Percentiles rank a stretch among this genome's conserved stretches.
Evolutionary conservation across 352 stramenopile genomes (phyloP).

Genomic region (Pythium sukuiense): DNA sequence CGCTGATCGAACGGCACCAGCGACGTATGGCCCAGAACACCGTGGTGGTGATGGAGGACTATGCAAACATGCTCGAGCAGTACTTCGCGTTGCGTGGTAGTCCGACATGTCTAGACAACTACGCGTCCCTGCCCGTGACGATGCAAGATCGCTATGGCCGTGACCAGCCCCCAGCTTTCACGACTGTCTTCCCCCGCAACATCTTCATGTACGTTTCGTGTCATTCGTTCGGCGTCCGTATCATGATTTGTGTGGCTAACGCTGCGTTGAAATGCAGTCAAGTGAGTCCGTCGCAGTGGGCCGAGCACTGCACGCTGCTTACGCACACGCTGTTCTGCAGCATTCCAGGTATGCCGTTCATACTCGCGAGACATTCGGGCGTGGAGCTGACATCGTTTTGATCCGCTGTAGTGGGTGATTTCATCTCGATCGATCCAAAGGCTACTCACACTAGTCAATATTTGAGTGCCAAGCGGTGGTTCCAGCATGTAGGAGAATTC

Average conservation of each 20-base stretch:
- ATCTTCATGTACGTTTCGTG: slow-evolving; percentile 26
- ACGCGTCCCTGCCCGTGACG: slow-evolving; percentile 15
- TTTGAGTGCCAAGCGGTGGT: slow-evolving; percentile 70
- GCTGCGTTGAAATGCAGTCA: slow-evolving; percentile 31
- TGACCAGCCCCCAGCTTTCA: slow-evolving; percentile 5
- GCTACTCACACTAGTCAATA: slow-evolving; percentile 57
- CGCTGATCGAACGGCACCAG: slow-evolving; percentile 36
- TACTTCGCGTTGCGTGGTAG: slow-evolving; percentile 52
- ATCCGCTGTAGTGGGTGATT: slow-evolving; percentile 62
- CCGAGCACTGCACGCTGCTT: slow-evolving; percentile 74
- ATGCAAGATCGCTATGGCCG: slow-evolving; percentile 25
- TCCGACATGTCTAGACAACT: slow-evolving; percentile 26
- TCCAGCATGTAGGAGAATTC: slow-evolving; percentile 70
- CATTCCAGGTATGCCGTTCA: slow-evolving; percentile 56
- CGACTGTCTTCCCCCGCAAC: slow-evolving; percentile 23
- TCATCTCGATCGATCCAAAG: slow-evolving; percentile 57
- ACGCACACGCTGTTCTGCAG: slow-evolving; percentile 79
- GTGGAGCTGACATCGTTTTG: neutral
- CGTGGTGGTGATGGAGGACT: slow-evolving; percentile 45
- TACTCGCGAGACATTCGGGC: neutral
- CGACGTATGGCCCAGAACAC: slow-evolving; percentile 28
- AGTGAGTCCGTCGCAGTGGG: slow-evolving; percentile 61
- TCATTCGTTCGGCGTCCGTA: neutral
- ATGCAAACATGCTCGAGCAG: slow-evolving; percentile 45
- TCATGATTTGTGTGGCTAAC: slow-evolving; percentile 5